These are phyloP conservation scores for Pelargonium myrrhifolium DNA, from an alignment of 441 rosid species.

Conservation along the genomic window DNA sequence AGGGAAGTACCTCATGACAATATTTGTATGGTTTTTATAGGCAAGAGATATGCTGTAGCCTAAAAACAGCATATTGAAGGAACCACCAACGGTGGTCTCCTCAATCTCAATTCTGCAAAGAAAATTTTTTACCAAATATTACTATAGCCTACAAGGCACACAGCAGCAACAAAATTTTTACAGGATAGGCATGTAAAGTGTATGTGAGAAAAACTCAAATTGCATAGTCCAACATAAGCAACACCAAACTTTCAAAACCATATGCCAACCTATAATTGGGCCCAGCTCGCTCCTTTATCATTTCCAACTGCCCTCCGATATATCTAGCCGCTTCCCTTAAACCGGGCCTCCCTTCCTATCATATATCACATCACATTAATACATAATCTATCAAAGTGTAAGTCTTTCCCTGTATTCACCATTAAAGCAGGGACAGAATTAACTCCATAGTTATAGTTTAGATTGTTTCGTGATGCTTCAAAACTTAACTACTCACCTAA, in stretches of 20 bases:
- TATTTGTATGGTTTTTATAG: slow-evolving; percentile 87
- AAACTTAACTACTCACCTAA: not conserved
- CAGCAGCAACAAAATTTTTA: slow-evolving; percentile 1
- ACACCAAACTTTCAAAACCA: not conserved
- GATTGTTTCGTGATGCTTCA: not conserved
- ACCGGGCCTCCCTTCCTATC: slow-evolving; percentile 87
- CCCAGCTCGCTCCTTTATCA: slow-evolving; percentile 67
- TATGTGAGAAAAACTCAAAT: not conserved
- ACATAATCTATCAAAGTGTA: not conserved
- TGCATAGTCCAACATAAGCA: not conserved
- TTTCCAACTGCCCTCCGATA: slow-evolving; percentile 63
- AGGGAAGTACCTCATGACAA: slow-evolving; percentile 61
- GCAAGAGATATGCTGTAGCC: slow-evolving; percentile 76
- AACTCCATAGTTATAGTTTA: not conserved
- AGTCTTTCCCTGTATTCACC: not conserved
- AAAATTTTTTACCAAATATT: not conserved
- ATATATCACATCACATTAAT: slow-evolving; percentile 5
- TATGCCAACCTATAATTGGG: slow-evolving; percentile 48
- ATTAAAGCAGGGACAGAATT: not conserved
- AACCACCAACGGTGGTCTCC: slow-evolving; percentile 72
- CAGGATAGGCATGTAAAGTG: not conserved
- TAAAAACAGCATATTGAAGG: slow-evolving; percentile 87
- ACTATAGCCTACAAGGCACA: slow-evolving; percentile 1
- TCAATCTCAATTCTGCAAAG: slow-evolving; percentile 74
- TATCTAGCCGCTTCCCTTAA: slow-evolving; percentile 80